Evolutionary conservation across 768 basidiomycete species (phyloP).

Genomic region (Strobilomyces echinocephalus): DNA sequence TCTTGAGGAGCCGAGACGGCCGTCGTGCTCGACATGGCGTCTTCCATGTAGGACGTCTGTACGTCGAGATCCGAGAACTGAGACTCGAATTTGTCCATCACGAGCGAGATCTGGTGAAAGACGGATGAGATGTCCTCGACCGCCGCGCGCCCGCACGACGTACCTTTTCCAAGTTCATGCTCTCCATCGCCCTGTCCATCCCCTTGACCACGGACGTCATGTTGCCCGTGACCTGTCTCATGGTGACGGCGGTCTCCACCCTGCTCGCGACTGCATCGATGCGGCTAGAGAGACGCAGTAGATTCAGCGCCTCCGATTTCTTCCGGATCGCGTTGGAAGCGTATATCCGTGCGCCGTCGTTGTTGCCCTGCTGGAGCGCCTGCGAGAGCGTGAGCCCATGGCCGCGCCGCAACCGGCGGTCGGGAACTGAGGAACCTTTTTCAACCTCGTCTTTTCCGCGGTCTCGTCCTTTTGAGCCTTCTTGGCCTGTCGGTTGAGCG

Average conservation of each 20-base stretch:
- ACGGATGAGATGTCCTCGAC: not conserved
- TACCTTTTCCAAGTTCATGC: constrained; percentile 96
- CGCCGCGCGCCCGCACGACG: constrained; percentile 22
- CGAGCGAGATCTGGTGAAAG: constrained; percentile 75
- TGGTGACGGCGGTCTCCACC: constrained; percentile 97
- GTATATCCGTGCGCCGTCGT: constrained; percentile 95
- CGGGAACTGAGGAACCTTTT: constrained; percentile 61
- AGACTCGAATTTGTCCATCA: constrained; percentile 98
- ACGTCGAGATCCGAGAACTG: constrained; percentile 98
- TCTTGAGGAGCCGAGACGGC: constrained; percentile 94
- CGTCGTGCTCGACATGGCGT: constrained; percentile 89
- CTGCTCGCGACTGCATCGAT: constrained; percentile 96
- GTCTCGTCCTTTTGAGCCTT: constrained; percentile 97
- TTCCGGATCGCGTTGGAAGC: constrained; percentile 97
- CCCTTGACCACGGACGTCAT: constrained; percentile 96
- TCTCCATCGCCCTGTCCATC: constrained; percentile 99
- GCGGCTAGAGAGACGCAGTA: constrained; percentile 83
- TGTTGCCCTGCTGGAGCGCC: constrained; percentile 96
- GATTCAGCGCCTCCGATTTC: constrained; percentile 91
- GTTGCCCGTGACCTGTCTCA: constrained; percentile 93
- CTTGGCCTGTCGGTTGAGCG: constrained; percentile 89
- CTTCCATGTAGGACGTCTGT: constrained; percentile 97
- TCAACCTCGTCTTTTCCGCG: constrained; percentile 80
- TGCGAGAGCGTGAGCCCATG: constrained; percentile 29
- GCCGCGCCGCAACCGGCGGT: not conserved